Base-by-base conservation (phyloP, 345 rosid genomes). In the Populus tremula region DNA sequence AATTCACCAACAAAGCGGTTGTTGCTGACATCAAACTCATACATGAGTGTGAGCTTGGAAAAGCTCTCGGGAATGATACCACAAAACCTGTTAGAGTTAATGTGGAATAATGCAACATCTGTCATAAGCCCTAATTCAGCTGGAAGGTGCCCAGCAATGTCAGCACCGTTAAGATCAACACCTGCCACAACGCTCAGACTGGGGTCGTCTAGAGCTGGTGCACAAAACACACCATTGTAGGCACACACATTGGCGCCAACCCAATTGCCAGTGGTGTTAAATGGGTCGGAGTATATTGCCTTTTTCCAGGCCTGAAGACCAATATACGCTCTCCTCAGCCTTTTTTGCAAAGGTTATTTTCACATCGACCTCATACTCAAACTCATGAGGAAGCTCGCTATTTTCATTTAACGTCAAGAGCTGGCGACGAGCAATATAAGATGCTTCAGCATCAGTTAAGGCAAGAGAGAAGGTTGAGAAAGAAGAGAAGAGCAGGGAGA, bases 21-120 rank as follows among this genome's bases (percentile, higher is more conserved):
- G 87, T 89, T 92, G 79, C 97, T 94, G 68, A 92, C 78, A 79
- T 94, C 98, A 38, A 94, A 92, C 83, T 94, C 98, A 20, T 83
- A 75, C 92, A 92, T 90, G 13, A 87, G 76, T 9, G 62, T 83
- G 59, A 91, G 85, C 72, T 81, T 87, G 10, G 85, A 77, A 0
- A 94, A 18, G 83, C 86, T 88, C 70, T 77, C 80, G 3, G 98
- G 98, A 31, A 94, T 71, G 77, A 92, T 84, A 33, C 98, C 98
- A 66, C 98, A 94, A 49, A 92, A 91, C 33, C 97, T 73, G 83
- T 94, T 94, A 0, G 94, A 82, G 76, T 92, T 94, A 17, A 94
- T 43, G 72, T 94, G 98, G 71, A 94, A 83, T 74, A 94, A 72
- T 0, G 92, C 93, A 1, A 84, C 25, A 31, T 94, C 98, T 0